These are phyloP conservation scores for Ogataea philodendri DNA, from an alignment of 805 yeast species.

Conservation along the genomic window DNA sequence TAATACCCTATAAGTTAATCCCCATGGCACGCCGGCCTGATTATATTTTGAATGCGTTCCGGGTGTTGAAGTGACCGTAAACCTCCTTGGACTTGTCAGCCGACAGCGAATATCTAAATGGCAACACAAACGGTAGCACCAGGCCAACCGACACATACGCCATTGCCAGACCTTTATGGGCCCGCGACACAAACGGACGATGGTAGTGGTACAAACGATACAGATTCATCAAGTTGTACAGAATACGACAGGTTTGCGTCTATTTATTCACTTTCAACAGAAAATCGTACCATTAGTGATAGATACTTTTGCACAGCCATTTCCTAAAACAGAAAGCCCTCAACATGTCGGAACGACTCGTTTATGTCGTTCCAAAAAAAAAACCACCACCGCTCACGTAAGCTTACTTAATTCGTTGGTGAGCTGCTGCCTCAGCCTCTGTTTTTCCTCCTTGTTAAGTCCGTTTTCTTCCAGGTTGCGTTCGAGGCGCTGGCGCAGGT, in stretches of 20 bases:
- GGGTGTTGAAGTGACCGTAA: constrained; percentile 31
- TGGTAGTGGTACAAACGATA: constrained; percentile 1
- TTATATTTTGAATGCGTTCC: constrained; percentile 34
- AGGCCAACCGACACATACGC: constrained; percentile 35
- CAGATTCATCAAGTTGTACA: background rate
- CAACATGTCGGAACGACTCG: constrained; percentile 3
- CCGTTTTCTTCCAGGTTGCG: constrained; percentile 19
- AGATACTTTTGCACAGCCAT: constrained; percentile 5
- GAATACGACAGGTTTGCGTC: constrained; percentile 3
- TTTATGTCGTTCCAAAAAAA: constrained; percentile 4
- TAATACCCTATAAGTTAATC: constrained; percentile 5
- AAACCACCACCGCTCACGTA: constrained; percentile 4
- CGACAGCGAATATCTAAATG: constrained; percentile 30
- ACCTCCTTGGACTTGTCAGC: constrained; percentile 17
- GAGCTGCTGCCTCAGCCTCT: constrained; percentile 14
- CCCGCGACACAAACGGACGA: constrained; percentile 14
- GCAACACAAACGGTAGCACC: constrained; percentile 36
- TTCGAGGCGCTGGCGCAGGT: constrained; percentile 20
- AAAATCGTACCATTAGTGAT: constrained; percentile 5
- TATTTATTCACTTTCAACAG: constrained; percentile 8
- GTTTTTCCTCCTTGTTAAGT: constrained; percentile 13
- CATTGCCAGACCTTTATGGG: constrained; percentile 28
- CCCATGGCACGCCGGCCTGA: background rate
- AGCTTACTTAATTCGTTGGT: constrained; percentile 7
- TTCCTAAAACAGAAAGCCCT: constrained; percentile 4